phyloP scores from a whole-genome alignment of 257 asterid species.

The Solanum rostratum region DNA sequence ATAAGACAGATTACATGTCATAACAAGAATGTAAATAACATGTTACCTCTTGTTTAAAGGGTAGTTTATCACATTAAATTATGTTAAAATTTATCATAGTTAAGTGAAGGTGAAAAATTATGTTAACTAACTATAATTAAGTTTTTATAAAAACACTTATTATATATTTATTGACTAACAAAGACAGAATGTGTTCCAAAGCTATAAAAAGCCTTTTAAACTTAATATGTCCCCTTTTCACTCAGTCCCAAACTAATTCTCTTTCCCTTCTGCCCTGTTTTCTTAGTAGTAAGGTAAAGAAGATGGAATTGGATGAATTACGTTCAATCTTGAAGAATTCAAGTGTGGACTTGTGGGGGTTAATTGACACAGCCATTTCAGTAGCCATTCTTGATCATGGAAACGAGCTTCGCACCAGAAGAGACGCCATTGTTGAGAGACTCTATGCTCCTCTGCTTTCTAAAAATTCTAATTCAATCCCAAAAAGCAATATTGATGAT shows the following conservation, averaged over 20 bases:
- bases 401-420: constrained; percentile 20
- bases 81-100: not conserved
- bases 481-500: not conserved
- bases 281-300: not conserved
- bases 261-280: not conserved
- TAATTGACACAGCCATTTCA: constrained; percentile 38
- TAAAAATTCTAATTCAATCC: not conserved
- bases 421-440: constrained; percentile 41
- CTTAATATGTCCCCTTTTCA: not conserved
- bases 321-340: constrained; percentile 37
- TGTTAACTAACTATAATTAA: not conserved
- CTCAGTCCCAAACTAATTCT: not conserved
- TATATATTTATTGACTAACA: not conserved
- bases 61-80: not conserved
- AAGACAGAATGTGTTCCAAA: not conserved
- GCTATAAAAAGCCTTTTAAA: not conserved
- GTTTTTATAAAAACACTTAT: not conserved
- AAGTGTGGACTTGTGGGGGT: constrained; percentile 36
- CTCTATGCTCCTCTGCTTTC: constrained; percentile 20
- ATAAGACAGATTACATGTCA: not conserved
- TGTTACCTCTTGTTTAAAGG: not conserved
- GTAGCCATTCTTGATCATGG: constrained; percentile 32
- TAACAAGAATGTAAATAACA: not conserved
- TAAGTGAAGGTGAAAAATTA: not conserved
- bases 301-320: constrained; percentile 38